Conservation (phyloP, 192 early-diverging fungal genomes). For the Chytriomyces sp. region DNA sequence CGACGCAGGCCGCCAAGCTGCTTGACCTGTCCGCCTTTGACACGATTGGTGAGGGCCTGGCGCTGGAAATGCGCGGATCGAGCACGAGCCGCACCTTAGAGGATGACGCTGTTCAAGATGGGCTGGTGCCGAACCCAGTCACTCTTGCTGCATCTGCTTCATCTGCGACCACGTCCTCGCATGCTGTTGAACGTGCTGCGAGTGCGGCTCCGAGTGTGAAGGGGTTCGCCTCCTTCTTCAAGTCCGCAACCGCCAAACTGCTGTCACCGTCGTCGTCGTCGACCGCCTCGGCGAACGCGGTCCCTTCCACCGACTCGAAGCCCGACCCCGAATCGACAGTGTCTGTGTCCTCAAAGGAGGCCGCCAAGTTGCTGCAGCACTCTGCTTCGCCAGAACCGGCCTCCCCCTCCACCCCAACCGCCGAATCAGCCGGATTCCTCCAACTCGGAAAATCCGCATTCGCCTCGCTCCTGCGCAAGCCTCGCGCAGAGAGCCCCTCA, state of each 20-base stretch:
- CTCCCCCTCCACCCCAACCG: not conserved
- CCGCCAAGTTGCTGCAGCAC: no score
- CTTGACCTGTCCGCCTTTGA: not conserved
- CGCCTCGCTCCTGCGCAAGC: not conserved
- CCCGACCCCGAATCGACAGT: no score
- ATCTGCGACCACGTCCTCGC: not conserved
- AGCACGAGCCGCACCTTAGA: not conserved
- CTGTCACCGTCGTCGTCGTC: not conserved
- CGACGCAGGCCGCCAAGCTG: not conserved
- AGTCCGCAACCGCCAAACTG: not conserved
- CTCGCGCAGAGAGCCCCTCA: not conserved
- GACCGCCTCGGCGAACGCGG: not conserved
- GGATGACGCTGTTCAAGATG: not conserved
- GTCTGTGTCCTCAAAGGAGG: no score
- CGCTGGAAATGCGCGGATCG: not conserved
- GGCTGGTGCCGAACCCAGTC: not conserved
- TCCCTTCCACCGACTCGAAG: no score
- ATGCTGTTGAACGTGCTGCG: not conserved
- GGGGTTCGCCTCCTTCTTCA: not conserved
- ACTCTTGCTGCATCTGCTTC: not conserved
- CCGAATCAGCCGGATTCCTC: not conserved
- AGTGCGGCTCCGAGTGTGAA: not conserved
- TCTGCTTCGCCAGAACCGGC: no score
- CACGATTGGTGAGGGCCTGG: not conserved
- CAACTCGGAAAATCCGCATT: not conserved